Evolutionary conservation across 345 rosid species (phyloP), one percentile per base, ranked within the genome.

Genomic region (Sisymbrium altissimum): DNA sequence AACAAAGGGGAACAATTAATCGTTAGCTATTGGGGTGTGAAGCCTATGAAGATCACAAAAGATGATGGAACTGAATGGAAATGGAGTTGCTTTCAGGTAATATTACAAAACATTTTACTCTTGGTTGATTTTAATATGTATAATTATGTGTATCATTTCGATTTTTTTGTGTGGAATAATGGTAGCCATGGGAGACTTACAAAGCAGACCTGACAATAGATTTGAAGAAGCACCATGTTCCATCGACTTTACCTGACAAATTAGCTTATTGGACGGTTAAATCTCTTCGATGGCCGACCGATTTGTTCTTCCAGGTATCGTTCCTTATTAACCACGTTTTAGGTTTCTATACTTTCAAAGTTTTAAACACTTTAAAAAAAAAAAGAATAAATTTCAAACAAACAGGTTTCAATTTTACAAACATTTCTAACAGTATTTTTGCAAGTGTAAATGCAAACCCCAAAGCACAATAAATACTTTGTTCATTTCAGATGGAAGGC

Each of bases 181-280:
- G 40, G 52, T 3, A 67, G 81, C 78, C 78, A 44, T 72, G 78
- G 78, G 81, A 88, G 81, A 74, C 97, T 14, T 88, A 90, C 79
- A n/a, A 76, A 65, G 73, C 94, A 30, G 85, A 90, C 68, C 9
- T 81, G 62, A 78, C 88, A 0, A 88, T 88, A 35, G 90, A 90
- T 84, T 76, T 90, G 79, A 79, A 79, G 81, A 90, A 87, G 83
- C 97, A 90, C 54, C 97, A 90, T 44, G 72, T 30, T 3, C 90
- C 97, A 0, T 8, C 53, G 2, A 86, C 86, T 9, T 66, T 83
- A 27, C 7, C 64, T 40, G 97, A 90, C 74, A 90, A 76, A 35
- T 8, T 90, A 74, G 94, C 97, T 11, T 83, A 63, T 9, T 88
- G 89, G 90, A 83, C 89, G 0, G 97, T 90, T 68, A 88, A 87